A percentile compares a stretch with the other conserved stretches of the same genome.
Evolutionary conservation across 345 rosid genomes (phyloP).

Genomic region (Punica granatum): DNA sequence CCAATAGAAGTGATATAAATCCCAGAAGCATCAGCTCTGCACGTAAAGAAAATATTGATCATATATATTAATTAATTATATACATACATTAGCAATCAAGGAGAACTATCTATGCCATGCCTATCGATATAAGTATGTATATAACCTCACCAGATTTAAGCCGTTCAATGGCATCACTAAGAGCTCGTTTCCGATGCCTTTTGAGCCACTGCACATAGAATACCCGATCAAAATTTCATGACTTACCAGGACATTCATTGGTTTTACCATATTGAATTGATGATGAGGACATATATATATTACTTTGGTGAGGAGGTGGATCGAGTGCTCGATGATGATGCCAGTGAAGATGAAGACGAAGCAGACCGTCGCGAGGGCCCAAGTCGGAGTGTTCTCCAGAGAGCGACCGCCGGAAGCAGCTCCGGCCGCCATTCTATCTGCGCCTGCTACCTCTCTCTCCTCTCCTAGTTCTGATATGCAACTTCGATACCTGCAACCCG

Average conservation of each 20-base stretch:
- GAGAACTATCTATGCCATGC: too few species aligned
- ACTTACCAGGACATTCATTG: background rate
- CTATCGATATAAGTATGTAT: too few species aligned
- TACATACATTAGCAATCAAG: too few species aligned
- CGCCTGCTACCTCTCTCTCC: background rate
- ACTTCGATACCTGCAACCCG: too few species aligned
- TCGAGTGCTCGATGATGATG: slow-evolving; percentile 42
- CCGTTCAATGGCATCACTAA: slow-evolving; percentile 55
- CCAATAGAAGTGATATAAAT: slow-evolving; percentile 57
- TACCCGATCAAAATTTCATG: background rate
- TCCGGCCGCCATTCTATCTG: background rate
- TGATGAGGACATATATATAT: background rate
- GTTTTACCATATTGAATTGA: background rate
- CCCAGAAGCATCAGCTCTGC: slow-evolving; percentile 63
- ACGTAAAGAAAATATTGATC: too few species aligned
- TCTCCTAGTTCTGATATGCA: background rate
- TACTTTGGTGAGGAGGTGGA: slow-evolving; percentile 44
- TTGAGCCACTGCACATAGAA: slow-evolving; percentile 47
- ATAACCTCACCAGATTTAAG: slow-evolving; percentile 42
- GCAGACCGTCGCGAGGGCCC: slow-evolving; percentile 72
- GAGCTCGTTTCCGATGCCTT: slow-evolving; percentile 37
- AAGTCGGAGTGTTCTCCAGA: slow-evolving; percentile 55
- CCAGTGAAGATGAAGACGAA: slow-evolving; percentile 46
- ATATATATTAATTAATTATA: too few species aligned
- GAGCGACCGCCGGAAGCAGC: slow-evolving; percentile 10